A percentile compares a stretch with the other conserved stretches of the same genome.
These are phyloP conservation scores for Chloris gayana DNA, from an alignment of 176 grass and related monocot genomes.

Conservation along the genomic window DNA sequence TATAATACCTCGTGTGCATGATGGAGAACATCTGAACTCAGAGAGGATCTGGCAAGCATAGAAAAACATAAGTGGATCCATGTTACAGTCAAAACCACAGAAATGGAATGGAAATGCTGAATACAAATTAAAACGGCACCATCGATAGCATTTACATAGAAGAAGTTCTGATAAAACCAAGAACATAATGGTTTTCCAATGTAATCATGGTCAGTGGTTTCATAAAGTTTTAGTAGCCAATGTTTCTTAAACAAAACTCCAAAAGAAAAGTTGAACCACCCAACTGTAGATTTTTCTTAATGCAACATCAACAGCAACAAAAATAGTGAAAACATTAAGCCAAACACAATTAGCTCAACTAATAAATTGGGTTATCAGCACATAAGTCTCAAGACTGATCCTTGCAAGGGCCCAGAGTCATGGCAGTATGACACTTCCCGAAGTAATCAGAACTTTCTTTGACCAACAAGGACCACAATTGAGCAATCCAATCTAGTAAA, in stretches of 20 bases:
- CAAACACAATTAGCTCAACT: not conserved
- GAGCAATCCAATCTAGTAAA: too few species aligned
- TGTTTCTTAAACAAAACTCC: not conserved
- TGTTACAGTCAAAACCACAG: not conserved
- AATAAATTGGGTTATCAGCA: not conserved
- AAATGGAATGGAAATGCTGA: not conserved
- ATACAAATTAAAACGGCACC: not conserved
- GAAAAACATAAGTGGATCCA: constrained; percentile 17
- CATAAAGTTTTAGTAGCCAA: not conserved
- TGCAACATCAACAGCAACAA: not conserved
- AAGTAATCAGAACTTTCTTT: constrained; percentile 9
- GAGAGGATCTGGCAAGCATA: constrained; percentile 63
- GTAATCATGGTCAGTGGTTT: not conserved
- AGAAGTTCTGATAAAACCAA: not conserved
- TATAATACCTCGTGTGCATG: constrained; percentile 68
- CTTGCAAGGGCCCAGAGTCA: not conserved
- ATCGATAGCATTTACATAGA: not conserved
- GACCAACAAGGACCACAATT: too few species aligned
- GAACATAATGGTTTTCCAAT: constrained; percentile 2
- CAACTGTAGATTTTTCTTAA: not conserved
- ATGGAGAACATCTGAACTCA: constrained; percentile 85
- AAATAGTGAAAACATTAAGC: too few species aligned
- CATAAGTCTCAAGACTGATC: not conserved
- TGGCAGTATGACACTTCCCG: not conserved
- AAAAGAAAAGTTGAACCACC: not conserved